These are phyloP conservation scores for Phaseolus lunatus DNA, from an alignment of 306 rosid species.

Conservation along the genomic window DNA sequence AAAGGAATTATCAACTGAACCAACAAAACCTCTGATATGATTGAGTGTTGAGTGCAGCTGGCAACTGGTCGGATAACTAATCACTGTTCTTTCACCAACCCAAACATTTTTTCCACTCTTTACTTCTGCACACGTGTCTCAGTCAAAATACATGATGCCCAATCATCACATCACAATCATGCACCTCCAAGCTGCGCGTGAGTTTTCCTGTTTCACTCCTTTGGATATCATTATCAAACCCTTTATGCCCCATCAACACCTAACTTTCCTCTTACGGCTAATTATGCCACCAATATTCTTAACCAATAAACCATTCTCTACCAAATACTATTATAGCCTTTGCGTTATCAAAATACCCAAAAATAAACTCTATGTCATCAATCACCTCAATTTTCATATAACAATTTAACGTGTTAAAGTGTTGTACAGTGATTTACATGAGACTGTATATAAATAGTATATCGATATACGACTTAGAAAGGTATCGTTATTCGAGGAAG, in stretches of 20 bases:
- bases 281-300: background rate
- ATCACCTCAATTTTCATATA: too few relatives aligned
- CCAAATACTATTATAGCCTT: background rate
- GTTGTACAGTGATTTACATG: background rate
- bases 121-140: conserved; percentile 56
- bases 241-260: conserved; percentile 8
- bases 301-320: too few relatives aligned
- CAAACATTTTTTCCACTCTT: background rate
- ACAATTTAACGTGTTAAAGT: background rate
- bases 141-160: conserved; percentile 52
- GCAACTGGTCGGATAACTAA: conserved; percentile 24
- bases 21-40: too few relatives aligned
- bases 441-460: background rate
- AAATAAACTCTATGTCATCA: too few relatives aligned
- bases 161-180: conserved; percentile 57
- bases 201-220: conserved; percentile 34
- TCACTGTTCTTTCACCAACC: conserved; percentile 18
- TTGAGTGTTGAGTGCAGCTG: conserved; percentile 56
- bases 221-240: conserved; percentile 31
- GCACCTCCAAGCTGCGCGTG: conserved; percentile 48
- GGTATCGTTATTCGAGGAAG: background rate
- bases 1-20: too few relatives aligned
- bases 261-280: conserved; percentile 29
- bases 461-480: background rate
- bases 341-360: too few relatives aligned